Evolutionary conservation across 768 basidiomycete genomes (phyloP).

Genomic region (Crassisporium funariophilum): DNA sequence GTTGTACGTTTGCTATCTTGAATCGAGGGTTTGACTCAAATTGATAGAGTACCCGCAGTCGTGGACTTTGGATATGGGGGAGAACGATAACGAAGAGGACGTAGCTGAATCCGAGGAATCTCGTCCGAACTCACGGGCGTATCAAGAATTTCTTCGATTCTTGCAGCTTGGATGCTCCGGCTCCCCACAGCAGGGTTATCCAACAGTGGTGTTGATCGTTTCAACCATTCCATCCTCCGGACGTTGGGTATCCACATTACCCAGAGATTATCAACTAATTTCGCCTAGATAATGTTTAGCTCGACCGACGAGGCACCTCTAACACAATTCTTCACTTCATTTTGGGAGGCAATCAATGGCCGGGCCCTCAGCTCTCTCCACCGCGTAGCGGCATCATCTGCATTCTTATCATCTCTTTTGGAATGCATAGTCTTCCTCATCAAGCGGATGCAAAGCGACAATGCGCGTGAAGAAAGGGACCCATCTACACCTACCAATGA

Average conservation of each 20-base stretch:
- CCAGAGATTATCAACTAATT: neutral
- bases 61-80: conserved; percentile 52
- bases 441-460: conserved; percentile 37
- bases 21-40: neutral
- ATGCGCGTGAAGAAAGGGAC: conserved; percentile 9
- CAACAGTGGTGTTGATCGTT: conserved; percentile 75
- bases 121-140: conserved; percentile 53
- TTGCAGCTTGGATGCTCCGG: conserved; percentile 80
- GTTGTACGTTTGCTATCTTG: neutral
- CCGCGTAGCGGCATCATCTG: conserved; percentile 52
- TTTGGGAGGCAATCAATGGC: conserved; percentile 82
- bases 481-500: conserved; percentile 8
- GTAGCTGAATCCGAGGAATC: conserved; percentile 40
- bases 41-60: conserved; percentile 62
- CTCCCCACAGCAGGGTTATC: conserved; percentile 79
- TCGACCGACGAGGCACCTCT: conserved; percentile 27
- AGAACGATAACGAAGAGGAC: conserved; percentile 29
- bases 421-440: conserved; percentile 71
- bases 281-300: conserved; percentile 28
- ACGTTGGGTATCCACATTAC: conserved; percentile 26
- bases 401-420: conserved; percentile 68
- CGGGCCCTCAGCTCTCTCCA: conserved; percentile 63
- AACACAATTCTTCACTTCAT: conserved; percentile 62
- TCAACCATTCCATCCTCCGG: conserved; percentile 78
- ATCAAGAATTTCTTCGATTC: conserved; percentile 77